Conservation (phyloP, 2,329 filamentous ascomycete species). For the Fusarium buharicum region DNA sequence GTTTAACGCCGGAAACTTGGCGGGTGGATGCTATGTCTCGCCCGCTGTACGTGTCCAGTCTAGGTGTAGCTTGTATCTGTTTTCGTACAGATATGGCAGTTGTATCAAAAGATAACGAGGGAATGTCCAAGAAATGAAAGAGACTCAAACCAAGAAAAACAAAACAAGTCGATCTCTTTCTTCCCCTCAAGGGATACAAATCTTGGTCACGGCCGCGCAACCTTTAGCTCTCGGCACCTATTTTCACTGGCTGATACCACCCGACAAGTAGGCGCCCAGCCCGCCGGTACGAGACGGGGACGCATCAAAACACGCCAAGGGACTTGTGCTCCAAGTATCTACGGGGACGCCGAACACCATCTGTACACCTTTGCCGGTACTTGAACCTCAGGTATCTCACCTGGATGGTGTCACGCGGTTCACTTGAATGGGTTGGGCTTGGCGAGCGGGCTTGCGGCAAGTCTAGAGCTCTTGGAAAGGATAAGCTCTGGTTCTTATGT, state of each 20-base stretch:
- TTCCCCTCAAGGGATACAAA: neutral
- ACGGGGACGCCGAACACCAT: conserved; percentile 7
- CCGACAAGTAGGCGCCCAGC: conserved; percentile 16
- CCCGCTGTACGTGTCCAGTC: no score
- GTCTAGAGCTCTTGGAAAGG: neutral
- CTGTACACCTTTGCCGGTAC: conserved; percentile 6
- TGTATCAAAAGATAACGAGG: neutral
- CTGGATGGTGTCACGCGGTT: conserved; percentile 20
- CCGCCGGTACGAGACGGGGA: conserved; percentile 26
- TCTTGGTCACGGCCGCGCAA: conserved; percentile 28
- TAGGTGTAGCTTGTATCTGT: no score
- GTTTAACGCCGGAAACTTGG: conserved; percentile 1
- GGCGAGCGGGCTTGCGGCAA: conserved; percentile 14
- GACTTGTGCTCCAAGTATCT: conserved; percentile 16
- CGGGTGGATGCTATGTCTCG: conserved; percentile 12
- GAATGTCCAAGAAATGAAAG: conserved; percentile 31
- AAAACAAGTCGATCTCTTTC: neutral
- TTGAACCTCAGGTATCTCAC: neutral
- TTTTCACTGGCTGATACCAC: conserved; percentile 20
- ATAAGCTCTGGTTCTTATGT: neutral
- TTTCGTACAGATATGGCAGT: neutral
- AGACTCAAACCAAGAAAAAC: neutral
- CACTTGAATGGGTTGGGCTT: conserved; percentile 25
- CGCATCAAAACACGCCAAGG: conserved; percentile 4
- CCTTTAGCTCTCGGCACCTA: conserved; percentile 2